These are phyloP conservation scores for Tylopilus rubrobrunneus DNA, from an alignment of 768 basidiomycete species.

Conservation along the genomic window DNA sequence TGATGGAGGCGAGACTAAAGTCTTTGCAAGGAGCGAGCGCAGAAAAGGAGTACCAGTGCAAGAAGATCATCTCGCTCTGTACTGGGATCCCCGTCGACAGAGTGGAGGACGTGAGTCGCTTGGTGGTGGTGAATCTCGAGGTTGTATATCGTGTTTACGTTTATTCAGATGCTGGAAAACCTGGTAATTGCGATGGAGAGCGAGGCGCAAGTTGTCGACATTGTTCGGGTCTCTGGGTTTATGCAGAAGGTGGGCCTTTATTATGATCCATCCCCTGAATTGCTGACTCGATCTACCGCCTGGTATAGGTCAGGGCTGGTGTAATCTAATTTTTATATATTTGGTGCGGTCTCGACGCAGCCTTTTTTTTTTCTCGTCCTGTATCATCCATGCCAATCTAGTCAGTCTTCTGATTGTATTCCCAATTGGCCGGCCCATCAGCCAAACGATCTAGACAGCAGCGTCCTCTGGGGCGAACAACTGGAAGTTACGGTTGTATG, in stretches of 20 bases:
- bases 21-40: constrained; percentile 74
- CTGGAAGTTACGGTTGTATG: constrained; percentile 93
- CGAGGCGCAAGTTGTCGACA: constrained; percentile 76
- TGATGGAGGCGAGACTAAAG: constrained; percentile 68
- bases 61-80: constrained; percentile 86
- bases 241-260: constrained; percentile 71
- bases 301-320: constrained; percentile 37
- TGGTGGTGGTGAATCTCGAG: constrained; percentile 12
- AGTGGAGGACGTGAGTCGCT: constrained; percentile 79
- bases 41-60: constrained; percentile 89
- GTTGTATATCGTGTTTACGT: constrained; percentile 24
- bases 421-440: neutral
- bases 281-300: constrained; percentile 20
- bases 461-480: constrained; percentile 79
- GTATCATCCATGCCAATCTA: constrained; percentile 24
- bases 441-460: constrained; percentile 22
- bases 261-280: constrained; percentile 21
- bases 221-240: constrained; percentile 83
- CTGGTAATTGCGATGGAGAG: constrained; percentile 86
- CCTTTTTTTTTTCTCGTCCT: constrained; percentile 23
- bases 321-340: constrained; percentile 33
- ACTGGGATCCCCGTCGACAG: constrained; percentile 83
- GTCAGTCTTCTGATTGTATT: no score
- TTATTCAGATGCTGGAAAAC: constrained; percentile 72
- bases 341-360: neutral